A percentile compares a stretch with the other conserved stretches of the same genome.
Conservation (phyloP, 108 stramenopile genomes). For the Licmophora abbreviata region DNA sequence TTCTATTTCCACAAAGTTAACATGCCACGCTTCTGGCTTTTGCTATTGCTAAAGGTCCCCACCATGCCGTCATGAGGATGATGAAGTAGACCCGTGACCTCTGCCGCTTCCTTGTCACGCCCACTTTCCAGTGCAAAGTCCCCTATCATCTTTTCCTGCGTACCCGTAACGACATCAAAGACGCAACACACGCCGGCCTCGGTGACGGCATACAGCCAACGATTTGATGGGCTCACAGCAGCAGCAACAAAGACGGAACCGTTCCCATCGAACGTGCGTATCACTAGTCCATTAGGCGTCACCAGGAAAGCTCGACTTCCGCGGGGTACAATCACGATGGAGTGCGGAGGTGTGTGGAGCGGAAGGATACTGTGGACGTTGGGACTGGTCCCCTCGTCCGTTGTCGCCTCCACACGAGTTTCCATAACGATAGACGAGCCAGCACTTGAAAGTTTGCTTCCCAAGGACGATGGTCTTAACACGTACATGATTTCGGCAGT, state of each 20-base stretch:
- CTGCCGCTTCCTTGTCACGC: conserved; percentile 20
- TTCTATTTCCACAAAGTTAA: conserved; percentile 68
- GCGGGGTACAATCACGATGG: conserved; percentile 62
- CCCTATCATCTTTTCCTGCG: conserved; percentile 34
- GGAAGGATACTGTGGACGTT: conserved; percentile 46
- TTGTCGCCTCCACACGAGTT: neutral
- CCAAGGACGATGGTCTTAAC: conserved; percentile 29
- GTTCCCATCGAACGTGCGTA: conserved; percentile 33
- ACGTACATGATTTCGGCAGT: conserved; percentile 53
- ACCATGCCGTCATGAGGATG: conserved; percentile 67
- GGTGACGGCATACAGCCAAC: conserved; percentile 46
- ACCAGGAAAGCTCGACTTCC: conserved; percentile 52
- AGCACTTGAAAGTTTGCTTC: conserved; percentile 15
- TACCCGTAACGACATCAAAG: conserved; percentile 49
- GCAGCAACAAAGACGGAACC: conserved; percentile 45
- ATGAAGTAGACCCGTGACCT: conserved; percentile 55
- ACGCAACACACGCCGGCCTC: conserved; percentile 61
- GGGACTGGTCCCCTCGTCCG: conserved; percentile 10
- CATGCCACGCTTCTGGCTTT: conserved; percentile 61
- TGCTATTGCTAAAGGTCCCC: conserved; percentile 72
- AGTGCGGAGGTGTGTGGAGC: conserved; percentile 45
- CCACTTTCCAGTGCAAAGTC: conserved; percentile 49
- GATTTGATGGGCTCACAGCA: conserved; percentile 49
- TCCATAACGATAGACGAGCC: conserved; percentile 10
- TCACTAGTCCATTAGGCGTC: conserved; percentile 35